Conservation (phyloP, 2,329 filamentous ascomycete genomes). For the Neurospora crassa region DNA sequence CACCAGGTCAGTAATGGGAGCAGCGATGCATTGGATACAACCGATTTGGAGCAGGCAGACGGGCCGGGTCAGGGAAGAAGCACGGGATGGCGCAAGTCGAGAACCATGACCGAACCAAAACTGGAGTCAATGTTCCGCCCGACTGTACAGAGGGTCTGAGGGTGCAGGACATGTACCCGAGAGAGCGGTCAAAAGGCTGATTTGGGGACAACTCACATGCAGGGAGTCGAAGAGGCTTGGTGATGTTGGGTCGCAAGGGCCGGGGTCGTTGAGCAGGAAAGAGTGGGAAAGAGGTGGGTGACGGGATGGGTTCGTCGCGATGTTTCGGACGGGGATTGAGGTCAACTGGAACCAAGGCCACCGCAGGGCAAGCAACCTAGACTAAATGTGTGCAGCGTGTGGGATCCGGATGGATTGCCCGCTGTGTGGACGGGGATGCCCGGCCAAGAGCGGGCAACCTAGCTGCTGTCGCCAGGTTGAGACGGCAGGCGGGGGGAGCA, state of each 20-base stretch:
- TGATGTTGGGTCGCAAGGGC: neutral
- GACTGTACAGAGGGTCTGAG: neutral
- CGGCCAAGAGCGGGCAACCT: neutral
- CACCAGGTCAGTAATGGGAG: neutral
- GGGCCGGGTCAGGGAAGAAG: neutral
- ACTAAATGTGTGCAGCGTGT: neutral
- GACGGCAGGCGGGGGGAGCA: no score
- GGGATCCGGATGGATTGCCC: no score
- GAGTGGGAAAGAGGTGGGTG: neutral
- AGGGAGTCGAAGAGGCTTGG: constrained; percentile 8
- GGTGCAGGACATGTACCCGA: constrained; percentile 10
- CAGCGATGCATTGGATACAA: neutral
- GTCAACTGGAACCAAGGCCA: neutral
- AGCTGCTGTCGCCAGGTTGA: no score
- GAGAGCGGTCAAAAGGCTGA: constrained; percentile 13
- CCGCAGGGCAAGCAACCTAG: no score
- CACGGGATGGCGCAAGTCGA: neutral
- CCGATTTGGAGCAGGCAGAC: neutral
- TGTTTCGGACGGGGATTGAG: constrained; percentile 1
- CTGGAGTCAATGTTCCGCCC: neutral
- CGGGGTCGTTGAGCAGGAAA: neutral
- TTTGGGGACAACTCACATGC: constrained; percentile 5
- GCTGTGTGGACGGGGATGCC: neutral
- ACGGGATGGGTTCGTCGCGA: neutral
- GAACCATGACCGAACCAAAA: neutral